Evolutionary conservation across 1,284 basidiomycete genomes (phyloP), one percentile per base, ranked within the genome.

Genomic region (Kalmanozyma brasiliensis): DNA sequence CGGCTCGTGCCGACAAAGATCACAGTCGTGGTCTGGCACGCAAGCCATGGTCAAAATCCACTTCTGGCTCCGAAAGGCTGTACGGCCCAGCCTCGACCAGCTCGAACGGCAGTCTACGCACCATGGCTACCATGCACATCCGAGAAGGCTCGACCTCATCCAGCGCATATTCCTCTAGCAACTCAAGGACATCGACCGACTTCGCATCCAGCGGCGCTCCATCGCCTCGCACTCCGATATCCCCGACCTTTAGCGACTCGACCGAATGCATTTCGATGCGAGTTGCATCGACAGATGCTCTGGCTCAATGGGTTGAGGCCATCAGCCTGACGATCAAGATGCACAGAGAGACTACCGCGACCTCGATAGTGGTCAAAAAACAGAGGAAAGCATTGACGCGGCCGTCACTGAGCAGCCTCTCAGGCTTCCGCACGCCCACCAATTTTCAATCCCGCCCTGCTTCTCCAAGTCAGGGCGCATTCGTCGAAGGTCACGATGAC

Each of bases 381-480:
- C 46, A 42, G 16, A 49, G 29, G n/a, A 29, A 45, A 11, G 24
- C 20, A 9, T 42, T 49, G 16, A 13, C 38, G 4, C 51, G 56
- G 2, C 63, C 56, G 1, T 49, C 56, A 0, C 23, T 65, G 8
- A 33, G 43, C 43, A 49, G 42, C 23, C 38, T 65, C 9, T 40
- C 63, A 14, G 63, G 63, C 51, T 65, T 65, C 19, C 55, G 56
- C 10, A 56, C 56, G 3, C 42, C 55, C 10, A n/a, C 43, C 0
- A 42, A 32, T 19, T 34, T 49, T 14, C 26, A 46, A 11, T 14
- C 20, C 7, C 37, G 45, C 26, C 55, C 46, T 0, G 20, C 33
- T 7, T 45, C 57, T 19, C 45, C 53, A 6, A 37, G 20, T 16
- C 9, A 45, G 30, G 29, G 43, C 2, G 7, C 14, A 10, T 23